Conservation (phyloP, 768 basidiomycete genomes). For the Tubosaeta sp. region DNA sequence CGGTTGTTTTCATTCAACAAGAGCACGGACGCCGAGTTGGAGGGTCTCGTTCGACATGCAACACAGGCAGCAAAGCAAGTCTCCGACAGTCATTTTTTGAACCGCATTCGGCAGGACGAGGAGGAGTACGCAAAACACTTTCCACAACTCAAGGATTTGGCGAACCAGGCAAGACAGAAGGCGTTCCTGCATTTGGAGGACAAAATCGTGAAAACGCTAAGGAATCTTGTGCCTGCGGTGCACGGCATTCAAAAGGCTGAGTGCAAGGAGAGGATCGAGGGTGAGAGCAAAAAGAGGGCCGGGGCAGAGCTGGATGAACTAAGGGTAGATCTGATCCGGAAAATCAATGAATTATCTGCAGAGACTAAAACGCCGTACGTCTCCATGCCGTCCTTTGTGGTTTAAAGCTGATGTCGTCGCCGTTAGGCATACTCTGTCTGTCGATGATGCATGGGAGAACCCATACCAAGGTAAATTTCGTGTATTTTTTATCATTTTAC, state of each 20-base stretch:
- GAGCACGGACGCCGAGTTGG: background rate
- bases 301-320: background rate
- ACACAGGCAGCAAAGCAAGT: background rate
- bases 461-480: background rate
- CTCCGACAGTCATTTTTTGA: slow-evolving; percentile 15
- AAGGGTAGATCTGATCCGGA: slow-evolving; percentile 17
- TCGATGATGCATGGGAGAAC: background rate
- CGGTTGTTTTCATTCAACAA: too few relatives aligned
- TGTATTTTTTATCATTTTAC: background rate
- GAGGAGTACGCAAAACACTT: background rate
- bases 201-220: background rate
- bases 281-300: background rate
- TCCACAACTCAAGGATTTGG: slow-evolving; percentile 1
- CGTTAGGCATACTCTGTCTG: slow-evolving; percentile 10
- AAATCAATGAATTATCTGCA: slow-evolving; percentile 15
- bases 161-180: background rate
- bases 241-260: slow-evolving; percentile 7
- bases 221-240: slow-evolving; percentile 6
- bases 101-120: background rate
- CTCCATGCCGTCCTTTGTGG: background rate
- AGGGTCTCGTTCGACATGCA: slow-evolving; percentile 3
- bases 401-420: background rate
- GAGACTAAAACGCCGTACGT: slow-evolving; percentile 1
- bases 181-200: background rate
- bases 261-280: background rate